Evolutionary conservation across 1,284 basidiomycete species (phyloP).

Genomic region (Cutaneotrichosporon sp.): DNA sequence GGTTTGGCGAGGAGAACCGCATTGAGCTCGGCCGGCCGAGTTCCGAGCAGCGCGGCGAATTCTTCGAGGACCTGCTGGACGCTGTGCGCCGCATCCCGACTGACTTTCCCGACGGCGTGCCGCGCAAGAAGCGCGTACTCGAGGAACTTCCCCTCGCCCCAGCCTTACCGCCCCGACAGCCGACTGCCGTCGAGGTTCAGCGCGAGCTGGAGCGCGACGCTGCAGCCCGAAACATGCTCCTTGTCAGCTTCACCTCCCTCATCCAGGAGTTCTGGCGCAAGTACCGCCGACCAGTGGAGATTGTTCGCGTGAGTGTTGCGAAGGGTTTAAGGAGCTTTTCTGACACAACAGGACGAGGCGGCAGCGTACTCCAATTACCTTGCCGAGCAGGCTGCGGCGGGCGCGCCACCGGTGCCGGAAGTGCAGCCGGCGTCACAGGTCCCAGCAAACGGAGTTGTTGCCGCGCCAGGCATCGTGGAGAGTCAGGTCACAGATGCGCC

Average conservation of each 20-base stretch:
- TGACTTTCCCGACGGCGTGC: slow-evolving; percentile 84
- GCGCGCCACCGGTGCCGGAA: neutral
- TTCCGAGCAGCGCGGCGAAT: slow-evolving; percentile 60
- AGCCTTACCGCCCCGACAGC: slow-evolving; percentile 77
- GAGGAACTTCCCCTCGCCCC: slow-evolving; percentile 85
- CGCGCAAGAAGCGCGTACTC: slow-evolving; percentile 73
- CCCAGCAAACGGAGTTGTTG: neutral
- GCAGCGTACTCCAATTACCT: slow-evolving; percentile 13
- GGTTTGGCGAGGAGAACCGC: slow-evolving; percentile 66
- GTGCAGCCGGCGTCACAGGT: neutral
- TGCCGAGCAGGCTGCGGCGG: slow-evolving; percentile 21
- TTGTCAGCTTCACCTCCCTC: slow-evolving; percentile 79
- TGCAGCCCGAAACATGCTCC: slow-evolving; percentile 72
- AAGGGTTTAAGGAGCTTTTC: neutral
- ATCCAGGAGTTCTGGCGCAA: slow-evolving; percentile 85
- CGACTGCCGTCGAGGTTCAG: slow-evolving; percentile 75
- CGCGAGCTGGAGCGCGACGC: slow-evolving; percentile 77
- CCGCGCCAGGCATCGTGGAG: slow-evolving; percentile 1
- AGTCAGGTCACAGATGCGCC: slow-evolving; percentile 2
- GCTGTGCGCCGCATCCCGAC: slow-evolving; percentile 71
- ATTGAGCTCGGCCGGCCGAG: slow-evolving; percentile 59
- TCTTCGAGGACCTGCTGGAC: slow-evolving; percentile 69
- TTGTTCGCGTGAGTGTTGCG: slow-evolving; percentile 57
- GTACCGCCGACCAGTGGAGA: slow-evolving; percentile 83
- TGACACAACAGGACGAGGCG: slow-evolving; percentile 30